These are phyloP conservation scores for Phytopythium helicoides DNA, from an alignment of 352 stramenopile genomes.

Conservation along the genomic window DNA sequence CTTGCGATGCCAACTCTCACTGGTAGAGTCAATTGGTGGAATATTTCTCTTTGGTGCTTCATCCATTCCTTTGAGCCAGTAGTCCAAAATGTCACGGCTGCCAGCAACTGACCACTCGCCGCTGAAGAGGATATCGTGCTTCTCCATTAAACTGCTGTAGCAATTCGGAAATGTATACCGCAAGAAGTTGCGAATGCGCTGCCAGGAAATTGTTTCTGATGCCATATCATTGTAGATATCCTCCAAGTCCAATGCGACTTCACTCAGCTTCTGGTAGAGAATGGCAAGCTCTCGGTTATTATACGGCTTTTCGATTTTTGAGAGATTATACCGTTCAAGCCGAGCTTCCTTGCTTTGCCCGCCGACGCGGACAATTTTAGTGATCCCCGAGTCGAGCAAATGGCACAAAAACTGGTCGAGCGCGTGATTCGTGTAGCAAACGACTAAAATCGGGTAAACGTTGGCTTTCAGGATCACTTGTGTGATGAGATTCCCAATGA, in stretches of 20 bases:
- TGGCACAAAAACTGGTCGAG: constrained; percentile 90
- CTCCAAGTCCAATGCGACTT: constrained; percentile 19
- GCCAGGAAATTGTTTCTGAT: constrained; percentile 19
- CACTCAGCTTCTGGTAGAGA: constrained; percentile 31
- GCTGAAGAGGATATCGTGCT: constrained; percentile 16
- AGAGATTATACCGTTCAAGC: constrained; percentile 37
- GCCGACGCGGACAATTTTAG: constrained; percentile 70
- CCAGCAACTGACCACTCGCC: constrained; percentile 34
- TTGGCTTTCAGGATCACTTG: constrained; percentile 53
- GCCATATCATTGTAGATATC: constrained; percentile 10
- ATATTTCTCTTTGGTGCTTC: background rate
- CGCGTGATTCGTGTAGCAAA: constrained; percentile 92
- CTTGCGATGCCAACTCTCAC: background rate
- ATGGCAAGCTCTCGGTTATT: constrained; percentile 24
- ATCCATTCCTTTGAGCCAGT: constrained; percentile 37
- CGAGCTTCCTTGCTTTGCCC: constrained; percentile 60
- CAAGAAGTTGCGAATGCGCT: constrained; percentile 29
- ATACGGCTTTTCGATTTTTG: constrained; percentile 19
- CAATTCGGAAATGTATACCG: constrained; percentile 21
- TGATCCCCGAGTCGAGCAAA: constrained; percentile 50
- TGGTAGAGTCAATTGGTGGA: constrained; percentile 3
- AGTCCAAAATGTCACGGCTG: constrained; percentile 26
- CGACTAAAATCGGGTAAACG: constrained; percentile 60
- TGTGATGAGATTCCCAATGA: constrained; percentile 76
- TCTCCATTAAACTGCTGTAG: constrained; percentile 29